Conservation (phyloP, 208 protist species). For the Tritrichomonas foetus region DNA sequence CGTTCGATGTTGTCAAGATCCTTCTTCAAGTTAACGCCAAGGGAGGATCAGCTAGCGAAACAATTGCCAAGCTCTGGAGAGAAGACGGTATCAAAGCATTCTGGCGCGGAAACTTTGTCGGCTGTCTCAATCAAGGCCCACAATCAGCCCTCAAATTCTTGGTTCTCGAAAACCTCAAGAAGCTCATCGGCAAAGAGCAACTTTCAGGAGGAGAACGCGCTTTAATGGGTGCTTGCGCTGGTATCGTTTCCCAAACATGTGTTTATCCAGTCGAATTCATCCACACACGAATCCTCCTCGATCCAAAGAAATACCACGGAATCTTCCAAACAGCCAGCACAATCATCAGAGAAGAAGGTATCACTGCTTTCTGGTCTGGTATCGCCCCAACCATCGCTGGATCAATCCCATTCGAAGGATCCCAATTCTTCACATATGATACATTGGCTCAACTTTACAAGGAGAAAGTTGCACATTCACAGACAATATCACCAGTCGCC, state of each 20-base stretch:
- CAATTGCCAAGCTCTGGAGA: not conserved
- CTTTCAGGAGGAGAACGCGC: not conserved
- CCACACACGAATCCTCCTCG: not conserved
- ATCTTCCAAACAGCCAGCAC: not conserved
- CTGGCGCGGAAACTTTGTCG: constrained; percentile 26
- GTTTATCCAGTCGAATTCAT: constrained; percentile 14
- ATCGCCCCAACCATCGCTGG: not conserved
- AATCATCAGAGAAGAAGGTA: not conserved
- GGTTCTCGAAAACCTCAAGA: not conserved
- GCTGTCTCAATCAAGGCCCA: not conserved
- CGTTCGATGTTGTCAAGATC: constrained; percentile 37
- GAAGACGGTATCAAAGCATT: not conserved
- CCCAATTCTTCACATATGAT: not conserved
- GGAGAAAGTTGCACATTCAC: not conserved
- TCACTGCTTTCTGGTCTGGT: not conserved
- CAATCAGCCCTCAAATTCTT: constrained; percentile 22
- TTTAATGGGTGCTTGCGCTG: not conserved
- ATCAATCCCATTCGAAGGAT: not conserved
- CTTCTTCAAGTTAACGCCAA: not conserved
- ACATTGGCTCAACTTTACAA: not conserved
- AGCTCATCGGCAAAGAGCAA: not conserved
- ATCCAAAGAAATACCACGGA: not conserved
- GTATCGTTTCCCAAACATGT: not conserved
- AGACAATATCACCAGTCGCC: not conserved
- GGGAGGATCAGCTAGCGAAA: not conserved